These are phyloP conservation scores for Castanea sativa DNA, from an alignment of 306 rosid genomes.

Conservation along the genomic window DNA sequence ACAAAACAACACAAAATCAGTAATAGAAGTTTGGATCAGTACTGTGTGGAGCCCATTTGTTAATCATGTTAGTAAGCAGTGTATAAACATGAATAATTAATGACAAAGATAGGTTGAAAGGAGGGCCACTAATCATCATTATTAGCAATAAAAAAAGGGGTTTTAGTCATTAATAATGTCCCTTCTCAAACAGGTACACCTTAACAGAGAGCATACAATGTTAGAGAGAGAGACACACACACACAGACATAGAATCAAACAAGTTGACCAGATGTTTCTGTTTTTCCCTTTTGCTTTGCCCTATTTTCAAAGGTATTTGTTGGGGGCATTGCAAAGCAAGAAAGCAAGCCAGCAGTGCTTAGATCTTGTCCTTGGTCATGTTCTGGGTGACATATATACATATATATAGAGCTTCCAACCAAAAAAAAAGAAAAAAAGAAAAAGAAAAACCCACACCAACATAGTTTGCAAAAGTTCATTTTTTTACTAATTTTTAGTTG, in stretches of 20 bases:
- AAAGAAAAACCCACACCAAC: slow-evolving; percentile 1
- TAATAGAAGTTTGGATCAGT: slow-evolving; percentile 25
- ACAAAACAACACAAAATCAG: slow-evolving; percentile 11
- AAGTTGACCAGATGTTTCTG: slow-evolving; percentile 67
- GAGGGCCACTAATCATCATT: slow-evolving; percentile 43
- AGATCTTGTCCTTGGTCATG: slow-evolving; percentile 67
- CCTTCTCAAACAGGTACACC: slow-evolving; percentile 24
- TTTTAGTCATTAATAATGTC: slow-evolving; percentile 27
- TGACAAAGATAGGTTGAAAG: slow-evolving; percentile 32
- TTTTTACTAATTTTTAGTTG: slow-evolving; percentile 18
- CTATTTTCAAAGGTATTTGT: slow-evolving; percentile 30
- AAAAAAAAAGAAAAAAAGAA: not conserved
- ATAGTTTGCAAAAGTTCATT: slow-evolving; percentile 25
- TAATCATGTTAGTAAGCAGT: slow-evolving; percentile 31
- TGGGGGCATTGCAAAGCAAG: slow-evolving; percentile 47
- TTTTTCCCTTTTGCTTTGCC: slow-evolving; percentile 30
- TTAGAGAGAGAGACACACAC: slow-evolving; percentile 33
- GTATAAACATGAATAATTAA: slow-evolving; percentile 36
- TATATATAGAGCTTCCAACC: slow-evolving; percentile 32
- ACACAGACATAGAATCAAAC: slow-evolving; percentile 55
- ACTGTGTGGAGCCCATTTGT: slow-evolving; percentile 60
- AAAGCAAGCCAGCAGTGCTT: slow-evolving; percentile 57
- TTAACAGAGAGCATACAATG: slow-evolving; percentile 38
- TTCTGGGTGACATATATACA: slow-evolving; percentile 75
- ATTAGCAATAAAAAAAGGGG: slow-evolving; percentile 28